Percentiles rank a stretch among this genome's conserved stretches.
Evolutionary conservation across 2,329 filamentous ascomycete genomes (phyloP).

Genomic region (Trichoderma sp.): DNA sequence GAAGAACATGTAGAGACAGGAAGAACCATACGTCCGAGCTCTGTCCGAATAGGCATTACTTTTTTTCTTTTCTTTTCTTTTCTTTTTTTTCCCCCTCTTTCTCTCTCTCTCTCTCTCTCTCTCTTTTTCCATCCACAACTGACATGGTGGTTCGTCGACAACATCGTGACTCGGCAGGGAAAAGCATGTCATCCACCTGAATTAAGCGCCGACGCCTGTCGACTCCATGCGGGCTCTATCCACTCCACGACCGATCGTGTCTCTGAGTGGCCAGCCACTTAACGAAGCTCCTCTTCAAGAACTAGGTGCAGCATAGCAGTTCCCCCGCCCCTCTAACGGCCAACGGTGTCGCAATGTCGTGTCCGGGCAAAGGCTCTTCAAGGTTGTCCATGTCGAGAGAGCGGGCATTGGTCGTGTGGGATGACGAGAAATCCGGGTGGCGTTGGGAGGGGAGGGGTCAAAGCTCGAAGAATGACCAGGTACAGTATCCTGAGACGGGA

Average conservation of each 20-base stretch:
- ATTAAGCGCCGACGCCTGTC: slow-evolving; percentile 58
- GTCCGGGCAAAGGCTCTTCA: neutral
- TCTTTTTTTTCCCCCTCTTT: neutral
- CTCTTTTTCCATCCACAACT: neutral
- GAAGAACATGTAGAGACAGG: neutral
- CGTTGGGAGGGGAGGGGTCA: too few relatives aligned
- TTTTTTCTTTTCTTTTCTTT: neutral
- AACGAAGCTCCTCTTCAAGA: slow-evolving; percentile 14
- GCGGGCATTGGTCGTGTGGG: neutral
- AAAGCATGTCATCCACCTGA: slow-evolving; percentile 41
- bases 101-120: neutral
- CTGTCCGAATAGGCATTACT: neutral
- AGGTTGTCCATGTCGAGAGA: neutral
- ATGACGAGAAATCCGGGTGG: neutral
- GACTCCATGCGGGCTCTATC: slow-evolving; percentile 45
- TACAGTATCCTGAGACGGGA: too few relatives aligned
- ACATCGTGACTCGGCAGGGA: slow-evolving; percentile 39
- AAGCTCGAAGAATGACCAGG: neutral
- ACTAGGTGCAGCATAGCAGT: slow-evolving; percentile 14
- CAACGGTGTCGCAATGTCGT: slow-evolving; percentile 8
- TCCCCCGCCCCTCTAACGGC: slow-evolving; percentile 10
- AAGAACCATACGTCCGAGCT: neutral
- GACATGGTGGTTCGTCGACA: slow-evolving; percentile 10
- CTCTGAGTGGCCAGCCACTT: slow-evolving; percentile 21
- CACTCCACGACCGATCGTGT: slow-evolving; percentile 20